Base-by-base conservation (phyloP, 371 early-diverging fungal genomes). In the Haplosporangium sp. region DNA sequence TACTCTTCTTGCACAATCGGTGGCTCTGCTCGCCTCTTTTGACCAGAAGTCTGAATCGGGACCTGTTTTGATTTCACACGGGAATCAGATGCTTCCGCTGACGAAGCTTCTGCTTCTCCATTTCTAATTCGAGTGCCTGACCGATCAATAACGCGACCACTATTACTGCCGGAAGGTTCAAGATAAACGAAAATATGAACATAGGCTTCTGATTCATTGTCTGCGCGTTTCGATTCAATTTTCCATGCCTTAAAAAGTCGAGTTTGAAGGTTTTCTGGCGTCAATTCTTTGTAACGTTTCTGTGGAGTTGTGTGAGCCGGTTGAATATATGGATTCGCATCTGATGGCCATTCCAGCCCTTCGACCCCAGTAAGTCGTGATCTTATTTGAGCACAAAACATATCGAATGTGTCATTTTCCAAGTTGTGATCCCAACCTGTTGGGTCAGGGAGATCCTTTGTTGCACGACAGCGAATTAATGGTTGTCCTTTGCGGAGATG, bases 401-500 rank as follows among this genome's bases (percentile, higher is more conserved):
- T 37, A 3, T 39, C 42, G 20, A 42, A 61, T 35, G 61, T 44
- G 50, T 68, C 69, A 27, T 55, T 55, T 17, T 61, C 35, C 10
- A 27, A 6, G 15, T 52, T 40, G 35, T 61, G 69, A 7, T 35
- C 50, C 61, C 61, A 61, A 13, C 34, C 13, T 53, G 4, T 4
- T 39, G 69, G 69, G 13, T 68, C 45, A 44, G 69, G 69, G 42
- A 68, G 69, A 34, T 68, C 69, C 13, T 61, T 61, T n/a, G 53
- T 61, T 15, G 55, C 20, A 39, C 69, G 69, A 55, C 69, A 61
- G 7, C 61, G 69, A 13, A 61, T 45, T 39, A 42, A 61, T 38
- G 69, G 69, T 40, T 68, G 53, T 6, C 69, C 69, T 44, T 52
- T 61, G 10, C 69, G 69, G 35, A 61, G 62, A 37, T 68, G 69